Conservation (phyloP, 2,329 filamentous ascomycete species). For the Neopestalotiopsis clavispora region DNA sequence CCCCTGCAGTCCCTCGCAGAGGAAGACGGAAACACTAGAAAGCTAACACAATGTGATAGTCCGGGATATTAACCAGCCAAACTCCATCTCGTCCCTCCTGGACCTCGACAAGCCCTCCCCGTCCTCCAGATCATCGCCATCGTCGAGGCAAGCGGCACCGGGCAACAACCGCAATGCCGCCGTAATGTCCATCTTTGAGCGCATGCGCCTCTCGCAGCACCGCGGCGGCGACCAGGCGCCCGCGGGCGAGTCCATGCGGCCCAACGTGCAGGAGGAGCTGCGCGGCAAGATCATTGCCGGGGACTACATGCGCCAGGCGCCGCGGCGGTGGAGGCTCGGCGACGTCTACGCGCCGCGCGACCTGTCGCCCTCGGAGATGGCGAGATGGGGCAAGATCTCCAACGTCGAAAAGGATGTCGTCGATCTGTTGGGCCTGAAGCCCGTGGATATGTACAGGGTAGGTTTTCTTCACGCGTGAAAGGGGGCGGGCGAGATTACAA, state of each 20-base stretch:
- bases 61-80: conserved; percentile 19
- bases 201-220: conserved; percentile 21
- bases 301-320: conserved; percentile 67
- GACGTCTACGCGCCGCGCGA: conserved; percentile 94
- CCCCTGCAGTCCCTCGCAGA: not conserved
- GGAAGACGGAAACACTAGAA: not conserved
- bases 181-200: conserved; percentile 21
- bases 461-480: conserved; percentile 27
- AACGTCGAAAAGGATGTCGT: conserved; percentile 71
- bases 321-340: conserved; percentile 74
- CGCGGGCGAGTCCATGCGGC: conserved; percentile 19
- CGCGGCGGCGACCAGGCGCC: conserved; percentile 16
- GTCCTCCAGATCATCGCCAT: not conserved
- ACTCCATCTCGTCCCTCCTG: conserved; percentile 28
- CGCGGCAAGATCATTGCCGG: conserved; percentile 45
- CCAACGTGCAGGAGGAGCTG: conserved; percentile 43
- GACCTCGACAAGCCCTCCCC: conserved; percentile 24
- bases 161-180: conserved; percentile 1
- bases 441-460: conserved; percentile 87
- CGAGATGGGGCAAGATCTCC: conserved; percentile 73
- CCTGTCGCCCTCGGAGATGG: conserved; percentile 76
- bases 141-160: not conserved
- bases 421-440: conserved; percentile 79
- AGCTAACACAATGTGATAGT: not conserved
- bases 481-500: not conserved